Evolutionary conservation across 371 early-diverging fungal species (phyloP), one percentile per base, ranked within the genome.

Genomic region (Mortierella polycephala): DNA sequence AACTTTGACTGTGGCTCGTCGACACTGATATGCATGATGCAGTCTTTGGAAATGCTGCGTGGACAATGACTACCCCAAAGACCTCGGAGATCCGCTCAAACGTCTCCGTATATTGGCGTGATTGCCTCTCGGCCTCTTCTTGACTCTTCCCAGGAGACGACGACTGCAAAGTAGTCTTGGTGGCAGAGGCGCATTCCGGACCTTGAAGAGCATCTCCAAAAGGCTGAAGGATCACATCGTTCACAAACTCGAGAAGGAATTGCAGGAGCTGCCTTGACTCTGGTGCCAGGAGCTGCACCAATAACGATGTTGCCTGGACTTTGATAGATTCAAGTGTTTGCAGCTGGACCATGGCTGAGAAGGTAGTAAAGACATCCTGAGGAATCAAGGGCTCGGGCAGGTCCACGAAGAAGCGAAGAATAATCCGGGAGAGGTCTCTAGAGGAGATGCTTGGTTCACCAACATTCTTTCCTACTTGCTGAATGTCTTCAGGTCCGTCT

Each of bases 321-420:
- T 63, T 74, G 68, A 74, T 51, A 6, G 55, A 49, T 14, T 74
- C 74, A 14, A 52, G 16, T 1, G 64, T 55, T 12, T 74, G 60
- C 9, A 74, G 50, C n/a, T 60, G 60, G 14, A 55, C 44, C 45
- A 68, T 30, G 9, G 55, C 55, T 13, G 57, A 49, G n/a, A 74
- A 62, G 1, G 69, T 53, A 8, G 42, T 46, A 23, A 68, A 64
- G 10, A 74, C 52, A 20, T 64, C 64, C 1, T 44, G 47, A 1
- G 74, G 55, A 13, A 74, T 63, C 12, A 74, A 30, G 5, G 74
- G 68, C 12, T 74, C 64, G 4, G 74, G 68, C 8, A 74, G 42
- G 46, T 64, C 64, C 1, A 18, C 30, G 11, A 74, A 52, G 53
- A 74, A 68, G 2, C 74, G 64, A n/a, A 74, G 69, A 16, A 74